Percentiles rank a stretch among this genome's conserved stretches.
Evolutionary conservation across 1,139 yeast genomes (phyloP).

Genomic region (Meyerozyma carpophila): DNA sequence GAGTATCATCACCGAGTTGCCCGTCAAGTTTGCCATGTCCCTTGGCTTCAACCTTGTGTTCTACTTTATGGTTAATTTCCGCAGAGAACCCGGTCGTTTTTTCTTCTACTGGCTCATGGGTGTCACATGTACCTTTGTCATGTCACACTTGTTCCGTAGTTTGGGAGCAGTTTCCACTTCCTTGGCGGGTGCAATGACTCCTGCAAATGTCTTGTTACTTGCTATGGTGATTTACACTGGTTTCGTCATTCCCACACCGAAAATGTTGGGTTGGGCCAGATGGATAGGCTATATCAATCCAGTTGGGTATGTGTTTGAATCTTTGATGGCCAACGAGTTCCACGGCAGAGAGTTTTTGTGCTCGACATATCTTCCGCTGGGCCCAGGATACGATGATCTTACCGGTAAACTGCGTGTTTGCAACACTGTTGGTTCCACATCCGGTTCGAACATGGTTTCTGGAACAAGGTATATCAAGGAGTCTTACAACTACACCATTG

Average conservation of each 20-base stretch:
- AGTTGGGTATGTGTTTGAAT: conserved; percentile 12
- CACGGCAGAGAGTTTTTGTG: conserved; percentile 9
- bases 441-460: conserved; percentile 2
- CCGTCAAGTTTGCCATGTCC: conserved; percentile 11
- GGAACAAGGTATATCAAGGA: conserved; percentile 3
- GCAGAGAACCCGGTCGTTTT: conserved; percentile 11
- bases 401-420: conserved; percentile 5
- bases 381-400: conserved; percentile 7
- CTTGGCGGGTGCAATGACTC: conserved; percentile 15
- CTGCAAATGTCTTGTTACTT: conserved; percentile 12
- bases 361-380: conserved; percentile 9
- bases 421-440: conserved; percentile 3
- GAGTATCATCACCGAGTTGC: conserved; percentile 12
- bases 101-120: conserved; percentile 12
- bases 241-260: conserved; percentile 12
- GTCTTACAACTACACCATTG: conserved; percentile 3
- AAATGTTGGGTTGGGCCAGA: conserved; percentile 14
- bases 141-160: conserved; percentile 13
- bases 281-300: conserved; percentile 14
- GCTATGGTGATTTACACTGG: conserved; percentile 16
- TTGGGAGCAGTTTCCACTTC: conserved; percentile 14
- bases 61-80: conserved; percentile 13
- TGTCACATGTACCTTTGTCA: conserved; percentile 8
- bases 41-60: conserved; percentile 10
- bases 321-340: conserved; percentile 13